Percentiles rank a stretch among this genome's conserved stretches.
These are phyloP conservation scores for Paragyromitra xinjiangensis DNA, from an alignment of 495 filamentous ascomycete species.

Conservation along the genomic window DNA sequence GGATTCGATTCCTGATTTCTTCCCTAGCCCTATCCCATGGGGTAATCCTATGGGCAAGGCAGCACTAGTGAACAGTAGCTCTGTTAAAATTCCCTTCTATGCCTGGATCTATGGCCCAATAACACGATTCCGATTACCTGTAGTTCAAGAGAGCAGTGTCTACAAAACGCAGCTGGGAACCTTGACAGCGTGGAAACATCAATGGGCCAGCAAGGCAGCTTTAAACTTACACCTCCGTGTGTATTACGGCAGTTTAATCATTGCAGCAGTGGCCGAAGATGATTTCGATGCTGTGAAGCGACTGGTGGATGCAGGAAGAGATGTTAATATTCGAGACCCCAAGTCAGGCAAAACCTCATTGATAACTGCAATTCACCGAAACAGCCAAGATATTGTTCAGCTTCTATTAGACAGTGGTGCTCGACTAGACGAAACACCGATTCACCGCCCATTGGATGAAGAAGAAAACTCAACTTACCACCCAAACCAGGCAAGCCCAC, in stretches of 20 bases:
- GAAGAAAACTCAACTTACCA: too few relatives aligned
- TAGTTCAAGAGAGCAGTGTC: not conserved
- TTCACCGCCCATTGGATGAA: too few relatives aligned
- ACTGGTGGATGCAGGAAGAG: constrained; percentile 5
- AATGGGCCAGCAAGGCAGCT: too few relatives aligned
- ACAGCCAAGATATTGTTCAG: constrained; percentile 11
- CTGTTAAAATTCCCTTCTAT: not conserved
- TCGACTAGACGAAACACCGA: not conserved
- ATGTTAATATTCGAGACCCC: constrained; percentile 2
- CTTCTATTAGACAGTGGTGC: constrained; percentile 14
- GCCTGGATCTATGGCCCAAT: constrained; percentile 7
- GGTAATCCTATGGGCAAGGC: too few relatives aligned
- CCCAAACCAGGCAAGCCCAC: not conserved
- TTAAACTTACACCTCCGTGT: not conserved
- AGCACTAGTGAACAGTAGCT: not conserved
- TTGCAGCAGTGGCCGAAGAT: not conserved
- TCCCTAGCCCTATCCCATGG: not conserved
- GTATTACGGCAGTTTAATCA: not conserved
- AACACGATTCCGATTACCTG: not conserved
- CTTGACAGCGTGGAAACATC: not conserved
- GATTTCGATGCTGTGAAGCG: constrained; percentile 10
- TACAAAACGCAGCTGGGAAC: not conserved
- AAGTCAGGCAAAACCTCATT: not conserved
- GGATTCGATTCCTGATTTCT: constrained; percentile 23
- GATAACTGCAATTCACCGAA: not conserved